Percentiles rank a stretch among this genome's conserved stretches.
Conservation (phyloP, 768 basidiomycete species). For the Lentinula lateritia region DNA sequence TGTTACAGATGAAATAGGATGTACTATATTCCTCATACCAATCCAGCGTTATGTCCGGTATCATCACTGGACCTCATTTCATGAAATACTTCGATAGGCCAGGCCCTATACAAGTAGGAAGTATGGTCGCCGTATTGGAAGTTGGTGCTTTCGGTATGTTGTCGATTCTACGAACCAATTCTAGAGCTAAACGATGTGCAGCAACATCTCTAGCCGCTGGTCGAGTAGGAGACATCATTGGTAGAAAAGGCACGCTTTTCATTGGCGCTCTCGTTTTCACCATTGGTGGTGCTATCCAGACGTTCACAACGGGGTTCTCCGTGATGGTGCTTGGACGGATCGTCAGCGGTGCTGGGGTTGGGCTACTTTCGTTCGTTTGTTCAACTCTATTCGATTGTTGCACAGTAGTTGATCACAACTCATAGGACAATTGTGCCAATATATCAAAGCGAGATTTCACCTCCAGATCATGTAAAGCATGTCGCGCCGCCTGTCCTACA, state of each 20-base stretch:
- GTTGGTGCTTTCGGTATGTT: slow-evolving; percentile 82
- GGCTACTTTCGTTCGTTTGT: slow-evolving; percentile 63
- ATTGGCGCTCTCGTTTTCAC: slow-evolving; percentile 81
- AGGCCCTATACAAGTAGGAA: slow-evolving; percentile 67
- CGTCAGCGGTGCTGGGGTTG: slow-evolving; percentile 56
- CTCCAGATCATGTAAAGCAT: slow-evolving; percentile 73
- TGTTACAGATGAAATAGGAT: neutral
- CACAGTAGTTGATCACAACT: neutral
- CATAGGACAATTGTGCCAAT: slow-evolving; percentile 86
- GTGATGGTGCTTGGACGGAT: slow-evolving; percentile 43
- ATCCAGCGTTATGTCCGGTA: slow-evolving; percentile 75
- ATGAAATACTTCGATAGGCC: slow-evolving; percentile 81
- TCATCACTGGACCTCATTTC: slow-evolving; percentile 86
- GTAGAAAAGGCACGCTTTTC: slow-evolving; percentile 80
- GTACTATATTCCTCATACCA: neutral
- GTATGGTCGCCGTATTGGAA: slow-evolving; percentile 94
- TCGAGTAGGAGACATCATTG: slow-evolving; percentile 77
- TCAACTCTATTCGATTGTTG: neutral
- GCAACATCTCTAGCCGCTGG: slow-evolving; percentile 90
- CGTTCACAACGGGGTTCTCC: slow-evolving; percentile 72
- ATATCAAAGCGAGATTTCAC: slow-evolving; percentile 94
- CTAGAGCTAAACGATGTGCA: slow-evolving; percentile 18
- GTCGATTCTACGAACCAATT: neutral
- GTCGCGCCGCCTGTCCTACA: neutral
- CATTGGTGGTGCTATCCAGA: slow-evolving; percentile 84